Evolutionary conservation across 129 eudicot genomes (phyloP).

Genomic region (Gnaphalium uliginosum): DNA sequence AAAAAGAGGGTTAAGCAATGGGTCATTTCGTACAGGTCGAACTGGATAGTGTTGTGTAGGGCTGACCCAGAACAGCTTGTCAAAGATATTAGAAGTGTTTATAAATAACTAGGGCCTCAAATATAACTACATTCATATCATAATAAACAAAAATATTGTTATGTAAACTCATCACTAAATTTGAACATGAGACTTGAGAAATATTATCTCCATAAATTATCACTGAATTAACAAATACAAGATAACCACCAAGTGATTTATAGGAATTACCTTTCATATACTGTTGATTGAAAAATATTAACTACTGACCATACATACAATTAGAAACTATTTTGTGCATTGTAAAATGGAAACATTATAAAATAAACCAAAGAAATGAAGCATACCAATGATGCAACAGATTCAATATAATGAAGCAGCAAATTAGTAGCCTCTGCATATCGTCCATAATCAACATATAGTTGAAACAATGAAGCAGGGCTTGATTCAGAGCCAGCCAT

Average conservation of each 20-base stretch:
- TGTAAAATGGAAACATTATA: neutral
- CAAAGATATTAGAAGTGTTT: neutral
- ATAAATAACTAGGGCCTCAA: neutral
- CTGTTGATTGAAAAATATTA: neutral
- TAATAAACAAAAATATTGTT: neutral
- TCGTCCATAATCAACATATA: slow-evolving; percentile 85
- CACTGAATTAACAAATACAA: neutral
- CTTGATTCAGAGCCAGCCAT: slow-evolving; percentile 82
- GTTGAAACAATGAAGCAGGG: slow-evolving; percentile 76
- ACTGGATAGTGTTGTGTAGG: neutral
- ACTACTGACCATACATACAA: too few relatives aligned
- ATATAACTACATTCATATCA: neutral
- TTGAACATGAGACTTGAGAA: neutral
- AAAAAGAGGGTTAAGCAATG: neutral
- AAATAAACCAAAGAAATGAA: slow-evolving; percentile 6
- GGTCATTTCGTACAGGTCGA: neutral
- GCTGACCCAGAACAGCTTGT: neutral
- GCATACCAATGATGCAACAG: slow-evolving; percentile 66
- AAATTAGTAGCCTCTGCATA: slow-evolving; percentile 64
- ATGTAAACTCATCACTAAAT: neutral
- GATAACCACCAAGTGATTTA: neutral
- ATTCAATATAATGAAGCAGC: slow-evolving; percentile 71
- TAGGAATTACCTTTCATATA: neutral
- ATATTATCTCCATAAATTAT: too few relatives aligned
- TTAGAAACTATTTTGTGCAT: neutral